These are phyloP conservation scores for Russula lepida DNA, from an alignment of 768 basidiomycete species.

Conservation along the genomic window DNA sequence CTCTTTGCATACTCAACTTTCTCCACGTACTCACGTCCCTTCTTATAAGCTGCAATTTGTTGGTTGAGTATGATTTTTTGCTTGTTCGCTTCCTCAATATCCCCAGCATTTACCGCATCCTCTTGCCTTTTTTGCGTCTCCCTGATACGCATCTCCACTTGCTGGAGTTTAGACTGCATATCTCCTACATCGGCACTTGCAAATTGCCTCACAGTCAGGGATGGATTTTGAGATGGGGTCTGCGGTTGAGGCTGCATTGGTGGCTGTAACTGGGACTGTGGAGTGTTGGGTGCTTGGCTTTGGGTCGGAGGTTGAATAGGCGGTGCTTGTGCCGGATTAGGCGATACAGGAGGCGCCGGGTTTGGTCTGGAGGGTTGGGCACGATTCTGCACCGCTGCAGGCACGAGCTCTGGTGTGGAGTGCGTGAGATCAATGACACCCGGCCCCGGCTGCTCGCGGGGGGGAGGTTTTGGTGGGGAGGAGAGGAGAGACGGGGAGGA, in stretches of 20 bases:
- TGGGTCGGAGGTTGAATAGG: background rate
- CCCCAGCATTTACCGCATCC: constrained; percentile 1
- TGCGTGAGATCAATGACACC: constrained; percentile 15
- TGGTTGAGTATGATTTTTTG: background rate
- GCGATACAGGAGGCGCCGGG: background rate
- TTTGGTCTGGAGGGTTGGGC: background rate
- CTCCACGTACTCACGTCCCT: background rate
- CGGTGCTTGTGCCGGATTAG: constrained; percentile 2
- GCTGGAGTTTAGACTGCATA: constrained; percentile 8
- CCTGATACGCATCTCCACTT: constrained; percentile 1
- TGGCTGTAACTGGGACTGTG: background rate
- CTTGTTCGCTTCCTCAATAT: constrained; percentile 1
- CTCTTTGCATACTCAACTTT: background rate
- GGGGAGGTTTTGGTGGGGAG: constrained; percentile 10
- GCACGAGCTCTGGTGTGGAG: constrained; percentile 1
- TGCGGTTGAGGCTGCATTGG: background rate
- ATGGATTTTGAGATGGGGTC: background rate
- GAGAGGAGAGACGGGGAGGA: background rate
- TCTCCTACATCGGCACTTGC: background rate
- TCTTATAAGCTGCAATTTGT: background rate
- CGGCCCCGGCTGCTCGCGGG: background rate
- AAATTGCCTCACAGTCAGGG: background rate
- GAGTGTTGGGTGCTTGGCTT: background rate
- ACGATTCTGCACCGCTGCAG: background rate
- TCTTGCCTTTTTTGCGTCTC: background rate